Conservation (phyloP, 2,329 filamentous ascomycete species). For the Monosporascus sp. region DNA sequence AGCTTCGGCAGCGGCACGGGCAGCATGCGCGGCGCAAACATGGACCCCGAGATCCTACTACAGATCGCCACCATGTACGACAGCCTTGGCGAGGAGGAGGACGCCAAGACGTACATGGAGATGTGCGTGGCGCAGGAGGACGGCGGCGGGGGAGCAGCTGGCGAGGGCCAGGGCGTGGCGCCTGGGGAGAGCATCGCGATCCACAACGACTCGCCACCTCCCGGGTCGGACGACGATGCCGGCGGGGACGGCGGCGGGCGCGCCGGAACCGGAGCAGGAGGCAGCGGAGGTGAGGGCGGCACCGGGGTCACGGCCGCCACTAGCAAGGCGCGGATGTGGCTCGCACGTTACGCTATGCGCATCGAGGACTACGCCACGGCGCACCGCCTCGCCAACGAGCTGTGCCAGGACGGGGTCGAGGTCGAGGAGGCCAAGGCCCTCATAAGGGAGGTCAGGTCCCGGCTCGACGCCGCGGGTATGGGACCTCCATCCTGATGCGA, state of each 20-base stretch:
- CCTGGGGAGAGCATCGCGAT: constrained; percentile 53
- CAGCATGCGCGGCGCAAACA: constrained; percentile 50
- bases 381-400: constrained; percentile 77
- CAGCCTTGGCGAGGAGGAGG: constrained; percentile 67
- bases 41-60: constrained; percentile 86
- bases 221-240: constrained; percentile 34
- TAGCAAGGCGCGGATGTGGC: constrained; percentile 88
- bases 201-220: constrained; percentile 48
- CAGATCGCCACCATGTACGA: constrained; percentile 91
- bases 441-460: constrained; percentile 77
- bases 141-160: constrained; percentile 47
- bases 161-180: constrained; percentile 48
- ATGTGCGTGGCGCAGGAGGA: constrained; percentile 90
- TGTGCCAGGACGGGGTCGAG: constrained; percentile 93
- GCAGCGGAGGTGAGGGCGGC: constrained; percentile 40
- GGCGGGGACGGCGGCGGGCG: constrained; percentile 23
- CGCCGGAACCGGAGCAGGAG: constrained; percentile 25
- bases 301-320: constrained; percentile 89
- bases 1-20: constrained; percentile 45
- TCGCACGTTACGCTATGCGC: constrained; percentile 76
- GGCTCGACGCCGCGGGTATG: constrained; percentile 50
- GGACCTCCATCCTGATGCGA: not conserved
- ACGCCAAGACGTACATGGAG: constrained; percentile 93
- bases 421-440: constrained; percentile 95
- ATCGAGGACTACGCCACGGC: constrained; percentile 71